These are phyloP conservation scores for Aspergillus sojae DNA, from an alignment of 2,329 filamentous ascomycete species.

Conservation along the genomic window DNA sequence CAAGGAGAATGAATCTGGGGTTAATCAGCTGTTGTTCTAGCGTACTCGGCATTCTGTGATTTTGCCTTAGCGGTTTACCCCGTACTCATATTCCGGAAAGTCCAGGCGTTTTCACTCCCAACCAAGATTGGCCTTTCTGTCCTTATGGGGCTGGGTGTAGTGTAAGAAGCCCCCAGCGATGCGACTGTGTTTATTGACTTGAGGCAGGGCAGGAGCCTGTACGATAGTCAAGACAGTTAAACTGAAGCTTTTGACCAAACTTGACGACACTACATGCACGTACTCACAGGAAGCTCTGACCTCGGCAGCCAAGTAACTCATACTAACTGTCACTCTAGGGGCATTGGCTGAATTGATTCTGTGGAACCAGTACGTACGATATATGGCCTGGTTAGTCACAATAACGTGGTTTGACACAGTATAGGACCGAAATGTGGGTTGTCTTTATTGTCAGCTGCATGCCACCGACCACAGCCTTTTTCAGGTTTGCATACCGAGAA, in stretches of 20 bases:
- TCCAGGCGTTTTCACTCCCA: slow-evolving; percentile 9
- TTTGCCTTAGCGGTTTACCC: slow-evolving; percentile 23
- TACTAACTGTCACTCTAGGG: slow-evolving; percentile 8
- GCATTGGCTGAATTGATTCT: slow-evolving; percentile 18
- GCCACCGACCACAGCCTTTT: slow-evolving; percentile 17
- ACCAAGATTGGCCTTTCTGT: slow-evolving; percentile 29
- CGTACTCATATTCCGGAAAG: slow-evolving; percentile 25
- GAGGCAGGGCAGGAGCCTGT: slow-evolving; percentile 21
- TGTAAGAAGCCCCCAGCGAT: slow-evolving; percentile 10
- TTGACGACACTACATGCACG: slow-evolving; percentile 21
- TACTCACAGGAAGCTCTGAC: neutral
- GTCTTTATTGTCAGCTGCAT: slow-evolving; percentile 28
- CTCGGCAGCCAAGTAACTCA: neutral
- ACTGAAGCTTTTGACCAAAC: slow-evolving; percentile 10
- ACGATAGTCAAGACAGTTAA: slow-evolving; percentile 22
- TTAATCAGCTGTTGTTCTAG: too few species aligned
- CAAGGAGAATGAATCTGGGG: slow-evolving; percentile 7
- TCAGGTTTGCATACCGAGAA: neutral
- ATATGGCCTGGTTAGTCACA: neutral
- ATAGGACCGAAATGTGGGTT: slow-evolving; percentile 28
- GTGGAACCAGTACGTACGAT: slow-evolving; percentile 19
- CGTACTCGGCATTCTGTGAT: too few species aligned
- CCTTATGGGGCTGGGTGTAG: slow-evolving; percentile 30
- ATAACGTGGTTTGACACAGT: neutral
- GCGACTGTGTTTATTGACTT: neutral